Evolutionary conservation across 2,329 filamentous ascomycete species (phyloP).

Genomic region (Xylariaceae sp.): DNA sequence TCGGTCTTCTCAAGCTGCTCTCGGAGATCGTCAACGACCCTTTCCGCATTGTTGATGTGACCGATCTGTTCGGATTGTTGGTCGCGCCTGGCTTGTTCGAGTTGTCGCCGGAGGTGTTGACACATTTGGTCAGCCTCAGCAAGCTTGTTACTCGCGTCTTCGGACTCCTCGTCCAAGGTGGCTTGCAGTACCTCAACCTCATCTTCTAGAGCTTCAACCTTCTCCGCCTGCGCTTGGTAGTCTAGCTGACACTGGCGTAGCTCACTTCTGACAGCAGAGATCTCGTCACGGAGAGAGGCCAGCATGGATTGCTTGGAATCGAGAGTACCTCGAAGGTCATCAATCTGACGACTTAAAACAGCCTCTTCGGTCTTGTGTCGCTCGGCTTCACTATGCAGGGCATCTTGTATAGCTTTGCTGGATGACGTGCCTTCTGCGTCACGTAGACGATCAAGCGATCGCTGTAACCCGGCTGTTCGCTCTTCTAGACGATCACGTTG

Average conservation of each 20-base stretch:
- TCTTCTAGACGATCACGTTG: slow-evolving; percentile 65
- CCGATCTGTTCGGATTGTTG: slow-evolving; percentile 16
- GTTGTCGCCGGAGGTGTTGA: slow-evolving; percentile 38
- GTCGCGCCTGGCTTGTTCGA: slow-evolving; percentile 27
- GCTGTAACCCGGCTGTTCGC: slow-evolving; percentile 62
- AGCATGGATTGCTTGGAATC: slow-evolving; percentile 61
- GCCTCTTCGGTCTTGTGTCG: slow-evolving; percentile 70
- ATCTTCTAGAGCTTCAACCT: slow-evolving; percentile 65
- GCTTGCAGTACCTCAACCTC: slow-evolving; percentile 71
- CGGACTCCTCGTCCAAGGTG: slow-evolving; percentile 60
- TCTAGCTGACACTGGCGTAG: slow-evolving; percentile 64
- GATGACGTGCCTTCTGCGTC: slow-evolving; percentile 64
- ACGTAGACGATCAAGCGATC: slow-evolving; percentile 66
- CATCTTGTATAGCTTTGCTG: slow-evolving; percentile 65
- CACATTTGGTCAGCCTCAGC: slow-evolving; percentile 41
- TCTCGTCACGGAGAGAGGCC: slow-evolving; percentile 61
- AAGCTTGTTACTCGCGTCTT: slow-evolving; percentile 49
- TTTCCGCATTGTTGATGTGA: slow-evolving; percentile 19
- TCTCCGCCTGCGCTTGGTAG: slow-evolving; percentile 58
- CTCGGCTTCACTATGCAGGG: slow-evolving; percentile 65
- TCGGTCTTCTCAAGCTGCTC: slow-evolving; percentile 55
- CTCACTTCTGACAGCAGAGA: slow-evolving; percentile 64
- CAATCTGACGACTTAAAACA: slow-evolving; percentile 66
- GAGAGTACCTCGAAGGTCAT: slow-evolving; percentile 68
- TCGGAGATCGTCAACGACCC: slow-evolving; percentile 31